Conservation (phyloP, 2,329 filamentous ascomycete species). For the Dothideomycetes sp. region DNA sequence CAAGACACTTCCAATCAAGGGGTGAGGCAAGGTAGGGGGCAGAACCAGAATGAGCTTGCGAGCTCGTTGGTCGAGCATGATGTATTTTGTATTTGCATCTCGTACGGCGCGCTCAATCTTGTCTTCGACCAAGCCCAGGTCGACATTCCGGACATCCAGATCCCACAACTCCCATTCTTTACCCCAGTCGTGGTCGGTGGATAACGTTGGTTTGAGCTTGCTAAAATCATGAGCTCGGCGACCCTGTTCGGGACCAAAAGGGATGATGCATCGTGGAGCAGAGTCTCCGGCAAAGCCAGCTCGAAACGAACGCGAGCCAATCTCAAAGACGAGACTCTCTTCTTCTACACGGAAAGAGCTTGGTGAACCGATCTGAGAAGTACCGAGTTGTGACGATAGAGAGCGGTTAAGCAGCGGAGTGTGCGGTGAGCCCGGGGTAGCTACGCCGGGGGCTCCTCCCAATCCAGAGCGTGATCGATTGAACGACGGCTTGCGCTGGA, state of each 20-base stretch:
- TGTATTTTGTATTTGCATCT: constrained; percentile 71
- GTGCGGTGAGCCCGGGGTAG: constrained; percentile 42
- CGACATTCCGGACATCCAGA: constrained; percentile 60
- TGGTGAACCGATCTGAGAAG: no score
- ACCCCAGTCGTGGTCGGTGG: constrained; percentile 53
- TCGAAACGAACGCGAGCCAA: constrained; percentile 69
- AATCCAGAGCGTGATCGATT: constrained; percentile 3
- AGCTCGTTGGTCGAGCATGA: constrained; percentile 56
- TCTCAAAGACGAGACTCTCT: constrained; percentile 71
- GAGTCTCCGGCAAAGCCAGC: constrained; percentile 83
- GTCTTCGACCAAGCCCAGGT: constrained; percentile 74
- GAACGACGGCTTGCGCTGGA: constrained; percentile 10
- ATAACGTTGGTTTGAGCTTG: constrained; percentile 38
- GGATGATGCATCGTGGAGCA: constrained; percentile 58
- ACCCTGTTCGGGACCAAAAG: constrained; percentile 66
- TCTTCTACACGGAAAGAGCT: constrained; percentile 54
- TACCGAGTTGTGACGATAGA: constrained; percentile 50
- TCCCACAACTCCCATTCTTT: constrained; percentile 66
- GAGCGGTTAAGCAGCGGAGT: constrained; percentile 51
- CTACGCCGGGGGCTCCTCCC: constrained; percentile 41
- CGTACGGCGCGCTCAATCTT: constrained; percentile 76
- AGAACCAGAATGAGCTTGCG: constrained; percentile 64
- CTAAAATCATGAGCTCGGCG: constrained; percentile 75
- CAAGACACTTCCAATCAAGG: constrained; percentile 65
- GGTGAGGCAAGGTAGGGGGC: constrained; percentile 67